phyloP scores from a whole-genome alignment of 2,329 filamentous ascomycete species.

The Periconia macrospinosa region DNA sequence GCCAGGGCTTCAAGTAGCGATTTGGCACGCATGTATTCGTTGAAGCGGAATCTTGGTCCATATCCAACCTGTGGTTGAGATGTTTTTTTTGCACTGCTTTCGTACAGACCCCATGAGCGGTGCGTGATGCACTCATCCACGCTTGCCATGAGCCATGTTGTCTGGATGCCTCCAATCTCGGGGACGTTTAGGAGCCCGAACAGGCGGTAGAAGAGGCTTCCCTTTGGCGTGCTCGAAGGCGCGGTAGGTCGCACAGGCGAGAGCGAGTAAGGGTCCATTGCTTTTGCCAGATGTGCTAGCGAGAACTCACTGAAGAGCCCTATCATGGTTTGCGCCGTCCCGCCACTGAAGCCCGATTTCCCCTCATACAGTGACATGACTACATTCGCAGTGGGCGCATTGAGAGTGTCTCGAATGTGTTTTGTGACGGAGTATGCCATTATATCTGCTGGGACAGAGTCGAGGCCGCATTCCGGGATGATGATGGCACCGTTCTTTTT shows the following conservation, averaged over 20 bases:
- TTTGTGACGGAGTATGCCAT: conserved; percentile 57
- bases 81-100: conserved; percentile 24
- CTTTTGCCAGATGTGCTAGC: conserved; percentile 50
- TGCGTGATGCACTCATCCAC: conserved; percentile 62
- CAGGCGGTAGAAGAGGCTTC: conserved; percentile 44
- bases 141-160: conserved; percentile 55
- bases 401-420: conserved; percentile 55
- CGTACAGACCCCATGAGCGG: conserved; percentile 60
- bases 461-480: conserved; percentile 62
- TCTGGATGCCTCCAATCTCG: conserved; percentile 63
- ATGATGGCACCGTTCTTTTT: conserved; percentile 63
- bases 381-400: conserved; percentile 54
- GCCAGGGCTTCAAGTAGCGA: conserved; percentile 52
- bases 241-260: conserved; percentile 48
- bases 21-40: conserved; percentile 57
- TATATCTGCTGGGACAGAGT: conserved; percentile 64
- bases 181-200: conserved; percentile 57
- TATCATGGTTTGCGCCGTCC: conserved; percentile 67
- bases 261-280: conserved; percentile 55
- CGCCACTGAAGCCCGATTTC: conserved; percentile 55
- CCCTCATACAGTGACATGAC: conserved; percentile 57
- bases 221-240: conserved; percentile 37
- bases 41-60: conserved; percentile 60
- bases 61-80: conserved; percentile 52
- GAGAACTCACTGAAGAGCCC: conserved; percentile 54